Evolutionary conservation across 768 basidiomycete genomes (phyloP), one percentile per base, ranked within the genome.

Genomic region (Filobasidium floriforme): DNA sequence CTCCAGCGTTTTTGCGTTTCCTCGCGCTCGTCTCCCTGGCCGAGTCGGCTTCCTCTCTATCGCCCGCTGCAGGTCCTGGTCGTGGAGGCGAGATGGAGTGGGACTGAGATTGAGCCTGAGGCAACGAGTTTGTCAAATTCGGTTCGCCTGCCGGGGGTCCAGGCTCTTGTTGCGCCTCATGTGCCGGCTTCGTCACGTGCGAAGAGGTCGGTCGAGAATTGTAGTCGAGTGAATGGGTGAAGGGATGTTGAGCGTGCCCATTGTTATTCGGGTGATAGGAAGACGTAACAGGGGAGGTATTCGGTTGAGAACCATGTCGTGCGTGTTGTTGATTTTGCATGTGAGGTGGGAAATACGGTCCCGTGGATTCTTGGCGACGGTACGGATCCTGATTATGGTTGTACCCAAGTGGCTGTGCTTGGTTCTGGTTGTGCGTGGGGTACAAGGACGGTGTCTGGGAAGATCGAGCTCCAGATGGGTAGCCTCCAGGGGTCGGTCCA

Each of bases 221-320:
- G 54, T 26, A 6, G 6, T 26, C 4, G 22, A 1, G 15, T 26
- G 29, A 32, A 57, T 22, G 22, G 15, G 54, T 5, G 4, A n/a
- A 57, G 15, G 54, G 54, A 15, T 57, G 54, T 57, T 15, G 54
- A 49, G 46, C 46, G 54, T 57, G 54, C 15, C 22, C 46, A 12
- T 51, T 51, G 32, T 37, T 3, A 9, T 51, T 24, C 46, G 46
- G 18, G 3, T 51, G 46, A 51, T 18, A 18, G 6, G 46, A 24
- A 24, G 46, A 51, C 24, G 24, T 5, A 12, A 12, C 3, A 3
- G 32, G 32, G 32, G 32, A 37, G 4, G 32, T 37, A 9, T 37
- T 37, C 32, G 32, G 32, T 37, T 37, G 32, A 37, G 32, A 37
- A 37, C 32, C 32, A 37, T 37, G 32, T 37, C 32, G 32, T 4